Evolutionary conservation across 225 moss, liverwort and hornwort species (phyloP), one percentile per base, ranked within the genome.

Genomic region (Anthoceros angustus): DNA sequence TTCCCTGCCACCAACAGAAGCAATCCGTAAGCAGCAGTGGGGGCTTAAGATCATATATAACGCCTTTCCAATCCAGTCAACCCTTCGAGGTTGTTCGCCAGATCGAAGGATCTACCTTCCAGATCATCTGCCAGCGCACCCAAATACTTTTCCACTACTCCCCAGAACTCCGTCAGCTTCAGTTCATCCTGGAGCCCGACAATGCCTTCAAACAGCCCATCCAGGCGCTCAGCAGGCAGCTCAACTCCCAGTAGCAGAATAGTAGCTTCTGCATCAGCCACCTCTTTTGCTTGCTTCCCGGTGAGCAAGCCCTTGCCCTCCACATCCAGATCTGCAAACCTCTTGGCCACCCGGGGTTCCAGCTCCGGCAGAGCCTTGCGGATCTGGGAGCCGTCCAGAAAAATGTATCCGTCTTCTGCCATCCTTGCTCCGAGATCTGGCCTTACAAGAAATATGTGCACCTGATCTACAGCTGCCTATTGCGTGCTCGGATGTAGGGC

Each of bases 241-340:
- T 55, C 55, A 18, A 55, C n/a, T 55, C 55, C 14, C 55, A 55
- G 55, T 12, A 55, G 55, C 55, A 55, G 55, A 18, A 7, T 23
- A 18, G 55, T 23, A 15, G 55, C 55, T 20, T 55, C 55, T 23
- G 18, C 55, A 5, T 23, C n/a, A 3, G 23, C 18, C 18, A 55
- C 55, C 55, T 7, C 55, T 8, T 23, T 55, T 9, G 55, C 14
- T 23, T 55, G 55, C 55, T 55, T 23, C 55, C 55, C 55, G 6
- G 18, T 55, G 55, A 55, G n/a, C 55, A 55, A 18, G 55, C 55
- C 55, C 55, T 55, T 55, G 6, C 55, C 55, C 55, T 55, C 55
- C 8, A 23, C 55, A 23, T 55, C 55, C 55, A 55, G n/a, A 7
- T 55, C 16, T 4, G 12, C 55, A 20, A 55, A 55, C 55, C 55